Evolutionary conservation across 2,329 filamentous ascomycete species (phyloP), one percentile per base, ranked within the genome.

Genomic region (Graphium sp.): DNA sequence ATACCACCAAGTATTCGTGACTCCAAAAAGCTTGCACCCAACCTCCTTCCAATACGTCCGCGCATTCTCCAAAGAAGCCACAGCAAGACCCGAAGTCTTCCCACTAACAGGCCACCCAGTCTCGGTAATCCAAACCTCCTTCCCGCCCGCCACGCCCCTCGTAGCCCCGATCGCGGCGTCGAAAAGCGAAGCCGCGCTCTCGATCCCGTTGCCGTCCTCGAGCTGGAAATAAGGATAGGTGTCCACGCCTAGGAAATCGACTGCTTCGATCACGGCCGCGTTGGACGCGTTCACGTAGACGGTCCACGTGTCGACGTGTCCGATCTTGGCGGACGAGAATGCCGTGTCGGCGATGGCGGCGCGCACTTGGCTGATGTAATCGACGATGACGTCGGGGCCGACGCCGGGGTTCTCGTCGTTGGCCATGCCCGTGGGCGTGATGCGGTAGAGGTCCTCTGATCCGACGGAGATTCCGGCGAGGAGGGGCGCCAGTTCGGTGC

Each of bases 241-340:
- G 47, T 92, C 82, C 48, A 87, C 70, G 39, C 84, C 84, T 34
- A 92, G 51, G 64, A 73, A 92, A 58, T 92, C 83, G 36, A 63
- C 55, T 22, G 66, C 69, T 7, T 73, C 59, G 34, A 82, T 71
- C 34, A 91, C 71, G 23, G 62, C 69, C 27, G 54, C 52, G 64
- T 87, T 91, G 44, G 74, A 68, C 29, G 54, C 50, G 50, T 91
- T 83, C 46, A 71, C 70, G 62, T 72, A 85, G 29, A 69, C 70
- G 20, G 75, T 83, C 82, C 82, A 92, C 29, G 84, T 91, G 47
- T 92, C 84, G 46, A 92, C 83, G 52, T 92, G 84, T 29, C 83
- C 83, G 34, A 92, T 59, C 12, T 68, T 59, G 25, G 58, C 63
- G 15, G 53, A 52, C 21, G 62, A 54, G 15, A 79, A 56, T 27